Evolutionary conservation across 108 stramenopile genomes (phyloP).

Genomic region (Cyclotella cryptica): DNA sequence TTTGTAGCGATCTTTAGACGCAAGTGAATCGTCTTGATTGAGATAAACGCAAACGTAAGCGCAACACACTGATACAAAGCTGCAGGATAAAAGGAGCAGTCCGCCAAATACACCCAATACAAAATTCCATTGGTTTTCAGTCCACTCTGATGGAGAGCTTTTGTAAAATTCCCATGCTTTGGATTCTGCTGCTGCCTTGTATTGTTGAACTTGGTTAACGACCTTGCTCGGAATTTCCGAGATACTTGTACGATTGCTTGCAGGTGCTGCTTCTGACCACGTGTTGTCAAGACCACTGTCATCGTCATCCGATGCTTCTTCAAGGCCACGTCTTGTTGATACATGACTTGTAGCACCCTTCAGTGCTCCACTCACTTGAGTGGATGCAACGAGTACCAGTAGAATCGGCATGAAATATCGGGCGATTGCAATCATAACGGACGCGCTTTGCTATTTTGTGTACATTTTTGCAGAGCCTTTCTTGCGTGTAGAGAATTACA

Average conservation of each 20-base stretch:
- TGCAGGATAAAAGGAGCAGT: conserved; percentile 15
- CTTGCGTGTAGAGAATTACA: no score
- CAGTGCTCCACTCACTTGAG: neutral
- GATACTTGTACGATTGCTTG: neutral
- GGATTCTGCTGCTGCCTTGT: conserved; percentile 27
- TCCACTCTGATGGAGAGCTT: conserved; percentile 36
- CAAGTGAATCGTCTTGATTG: neutral
- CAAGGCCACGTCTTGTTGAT: neutral
- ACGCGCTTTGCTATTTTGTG: no score
- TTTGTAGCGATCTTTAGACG: neutral
- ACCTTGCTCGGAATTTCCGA: neutral
- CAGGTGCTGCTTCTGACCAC: neutral
- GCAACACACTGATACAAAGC: conserved; percentile 18
- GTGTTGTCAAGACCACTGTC: neutral
- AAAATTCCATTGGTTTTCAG: conserved; percentile 32
- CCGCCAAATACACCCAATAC: conserved; percentile 13
- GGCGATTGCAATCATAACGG: no score
- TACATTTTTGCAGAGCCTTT: no score
- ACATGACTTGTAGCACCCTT: neutral
- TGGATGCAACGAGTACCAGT: neutral
- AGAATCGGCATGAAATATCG: neutral
- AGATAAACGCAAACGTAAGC: conserved; percentile 15
- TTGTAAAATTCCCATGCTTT: conserved; percentile 44
- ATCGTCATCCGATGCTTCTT: neutral
- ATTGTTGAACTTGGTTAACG: conserved; percentile 13